Base-by-base conservation (phyloP, 78 protist genomes). In the Blattamonas nauphoetae region DNA sequence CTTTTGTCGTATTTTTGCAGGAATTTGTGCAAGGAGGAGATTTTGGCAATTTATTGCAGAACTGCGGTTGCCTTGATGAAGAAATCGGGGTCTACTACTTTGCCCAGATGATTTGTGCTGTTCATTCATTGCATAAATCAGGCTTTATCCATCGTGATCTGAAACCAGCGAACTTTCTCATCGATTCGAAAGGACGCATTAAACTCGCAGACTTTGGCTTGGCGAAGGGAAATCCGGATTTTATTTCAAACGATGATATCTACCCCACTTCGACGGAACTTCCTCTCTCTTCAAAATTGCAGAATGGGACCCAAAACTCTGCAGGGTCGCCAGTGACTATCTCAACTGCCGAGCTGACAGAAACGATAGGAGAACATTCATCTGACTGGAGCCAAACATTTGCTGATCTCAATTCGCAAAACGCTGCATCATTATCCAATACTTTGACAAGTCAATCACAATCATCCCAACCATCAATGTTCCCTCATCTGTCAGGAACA, bases 1-100 rank as follows among this genome's bases (percentile, higher is more conserved):
- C 33, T 21, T 5, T 33, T 4, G 4, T 38, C 41, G 29, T 21
- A 6, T 6, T 79, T 21, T 21, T 21, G 43, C 21, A 79, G 83
- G 83, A 79, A 21, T 79, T 33, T 79, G 83, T 79, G 29, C 83
- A 6, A 33, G 83, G 83, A 33, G 83, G 83, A 32, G 83, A 79
- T 21, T 21, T 79, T 6, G 83, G 83, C 33, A 32, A 11, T 11
- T 11, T 79, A 5, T 21, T 79, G 83, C 83, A 11, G 45, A 21
- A 21, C 43, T 38, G 45, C 32, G 83, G 42, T 33, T 36, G 45
- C 33, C 71, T 55, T n/a, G 41, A 79, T 5, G 83, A 79, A 21
- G 43, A 21, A 4, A 6, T 79, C 33, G 83, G 42, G 83, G 33
- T 6, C 41, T 21, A 38, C 43, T 79, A 79, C 41, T 21, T 79